Evolutionary conservation across 345 rosid genomes (phyloP).

Genomic region (Sisymbrium altissimum): DNA sequence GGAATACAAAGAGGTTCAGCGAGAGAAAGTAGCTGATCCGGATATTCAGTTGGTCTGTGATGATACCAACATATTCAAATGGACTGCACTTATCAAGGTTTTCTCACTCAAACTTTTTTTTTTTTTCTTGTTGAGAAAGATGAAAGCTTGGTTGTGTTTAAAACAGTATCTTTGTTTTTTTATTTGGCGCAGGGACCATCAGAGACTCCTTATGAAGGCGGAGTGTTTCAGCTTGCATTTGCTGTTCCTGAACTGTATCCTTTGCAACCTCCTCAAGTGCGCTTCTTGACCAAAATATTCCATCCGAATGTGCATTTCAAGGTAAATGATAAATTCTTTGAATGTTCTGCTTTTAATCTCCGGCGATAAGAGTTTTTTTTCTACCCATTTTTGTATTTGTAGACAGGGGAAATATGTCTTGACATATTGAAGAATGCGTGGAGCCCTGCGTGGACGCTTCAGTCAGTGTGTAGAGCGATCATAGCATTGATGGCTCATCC

Average conservation of each 20-base stretch:
- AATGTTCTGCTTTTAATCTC: background rate
- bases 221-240: constrained; percentile 92
- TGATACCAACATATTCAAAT: constrained; percentile 92
- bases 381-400: background rate
- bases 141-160: background rate
- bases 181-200: constrained; percentile 64
- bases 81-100: constrained; percentile 99
- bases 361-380: background rate
- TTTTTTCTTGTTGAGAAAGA: background rate
- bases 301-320: constrained; percentile 99
- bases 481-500: constrained; percentile 99
- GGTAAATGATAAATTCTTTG: constrained; percentile 35
- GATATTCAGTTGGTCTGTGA: constrained; percentile 93
- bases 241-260: constrained; percentile 98
- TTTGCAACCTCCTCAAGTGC: constrained; percentile 98
- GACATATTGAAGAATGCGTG: constrained; percentile 99
- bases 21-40: constrained; percentile 91
- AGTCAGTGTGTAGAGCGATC: constrained; percentile 97
- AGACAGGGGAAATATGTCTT: constrained; percentile 97
- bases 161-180: background rate
- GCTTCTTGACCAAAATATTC: constrained; percentile 92
- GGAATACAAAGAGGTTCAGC: constrained; percentile 95
- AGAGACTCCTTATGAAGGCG: constrained; percentile 97
- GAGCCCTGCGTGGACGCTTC: constrained; percentile 99
- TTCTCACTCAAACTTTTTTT: background rate